Evolutionary conservation across 345 rosid species (phyloP).

Genomic region (Brassica rapa): DNA sequence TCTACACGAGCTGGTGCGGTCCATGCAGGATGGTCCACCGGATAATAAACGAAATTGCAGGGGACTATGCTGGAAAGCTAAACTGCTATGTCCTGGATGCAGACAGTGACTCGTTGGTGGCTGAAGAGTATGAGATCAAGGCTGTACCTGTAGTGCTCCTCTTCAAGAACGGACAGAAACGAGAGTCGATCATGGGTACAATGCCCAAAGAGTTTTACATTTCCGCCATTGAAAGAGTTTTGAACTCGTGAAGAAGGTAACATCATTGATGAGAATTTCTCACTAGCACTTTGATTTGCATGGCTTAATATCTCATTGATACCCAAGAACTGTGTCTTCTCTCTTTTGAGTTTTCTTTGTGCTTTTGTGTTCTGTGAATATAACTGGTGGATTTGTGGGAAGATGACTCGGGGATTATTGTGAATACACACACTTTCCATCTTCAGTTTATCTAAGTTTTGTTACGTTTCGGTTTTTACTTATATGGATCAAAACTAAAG

Average conservation of each 20-base stretch:
- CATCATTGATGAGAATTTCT: not conserved
- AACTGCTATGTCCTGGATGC: constrained; percentile 71
- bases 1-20: constrained; percentile 90
- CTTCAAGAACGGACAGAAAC: constrained; percentile 82
- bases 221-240: constrained; percentile 86
- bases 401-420: not conserved
- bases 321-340: not conserved
- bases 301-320: constrained; percentile 25
- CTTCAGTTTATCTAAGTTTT: not conserved
- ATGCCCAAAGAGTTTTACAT: constrained; percentile 93
- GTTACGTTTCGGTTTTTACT: not conserved
- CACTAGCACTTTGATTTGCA: not conserved
- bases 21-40: constrained; percentile 65
- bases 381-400: constrained; percentile 14
- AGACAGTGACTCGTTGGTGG: constrained; percentile 64
- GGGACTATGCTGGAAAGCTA: constrained; percentile 72
- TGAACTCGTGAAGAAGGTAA: constrained; percentile 49
- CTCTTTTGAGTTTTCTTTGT: not conserved
- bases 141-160: constrained; percentile 89
- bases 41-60: constrained; percentile 78
- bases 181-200: constrained; percentile 78
- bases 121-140: constrained; percentile 79
- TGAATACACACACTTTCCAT: not conserved
- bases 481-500: not conserved
- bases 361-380: constrained; percentile 20